Evolutionary conservation across 805 yeast genomes (phyloP).

Genomic region (Ogataea pignaliae): DNA sequence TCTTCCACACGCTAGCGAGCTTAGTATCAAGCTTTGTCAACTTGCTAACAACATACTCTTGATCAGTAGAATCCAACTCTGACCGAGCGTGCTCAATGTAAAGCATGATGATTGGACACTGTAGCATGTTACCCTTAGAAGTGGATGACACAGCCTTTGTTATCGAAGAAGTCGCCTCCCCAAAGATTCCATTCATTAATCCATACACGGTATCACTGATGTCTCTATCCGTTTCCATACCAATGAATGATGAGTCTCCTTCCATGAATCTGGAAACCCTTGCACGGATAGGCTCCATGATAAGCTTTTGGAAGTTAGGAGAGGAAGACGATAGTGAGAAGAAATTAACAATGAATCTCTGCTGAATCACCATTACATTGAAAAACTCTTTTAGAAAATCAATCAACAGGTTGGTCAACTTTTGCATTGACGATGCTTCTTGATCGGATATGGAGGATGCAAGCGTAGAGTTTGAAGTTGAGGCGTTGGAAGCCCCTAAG

Average conservation of each 20-base stretch:
- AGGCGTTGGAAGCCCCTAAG: slow-evolving; percentile 4
- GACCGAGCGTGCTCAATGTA: slow-evolving; percentile 38
- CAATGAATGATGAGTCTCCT: background rate
- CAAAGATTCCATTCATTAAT: slow-evolving; percentile 30
- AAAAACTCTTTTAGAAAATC: slow-evolving; percentile 10
- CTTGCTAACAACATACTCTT: slow-evolving; percentile 55
- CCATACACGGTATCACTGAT: slow-evolving; percentile 24
- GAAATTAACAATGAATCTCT: slow-evolving; percentile 41
- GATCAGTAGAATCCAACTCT: slow-evolving; percentile 45
- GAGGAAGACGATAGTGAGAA: slow-evolving; percentile 39
- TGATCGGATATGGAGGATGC: background rate
- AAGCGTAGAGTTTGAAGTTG: background rate
- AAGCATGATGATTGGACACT: slow-evolving; percentile 39
- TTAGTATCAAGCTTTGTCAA: slow-evolving; percentile 50
- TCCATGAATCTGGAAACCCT: slow-evolving; percentile 18
- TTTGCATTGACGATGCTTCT: background rate
- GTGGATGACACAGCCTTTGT: slow-evolving; percentile 31
- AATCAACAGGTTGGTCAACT: slow-evolving; percentile 4
- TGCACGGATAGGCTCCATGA: slow-evolving; percentile 29
- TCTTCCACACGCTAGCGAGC: slow-evolving; percentile 52
- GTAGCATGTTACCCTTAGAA: slow-evolving; percentile 35
- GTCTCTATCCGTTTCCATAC: slow-evolving; percentile 29
- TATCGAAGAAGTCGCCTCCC: slow-evolving; percentile 22
- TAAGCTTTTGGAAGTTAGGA: slow-evolving; percentile 36
- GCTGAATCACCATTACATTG: slow-evolving; percentile 33